Conservation (phyloP, 2,329 filamentous ascomycete species). For the Stemphylium vesicarium region DNA sequence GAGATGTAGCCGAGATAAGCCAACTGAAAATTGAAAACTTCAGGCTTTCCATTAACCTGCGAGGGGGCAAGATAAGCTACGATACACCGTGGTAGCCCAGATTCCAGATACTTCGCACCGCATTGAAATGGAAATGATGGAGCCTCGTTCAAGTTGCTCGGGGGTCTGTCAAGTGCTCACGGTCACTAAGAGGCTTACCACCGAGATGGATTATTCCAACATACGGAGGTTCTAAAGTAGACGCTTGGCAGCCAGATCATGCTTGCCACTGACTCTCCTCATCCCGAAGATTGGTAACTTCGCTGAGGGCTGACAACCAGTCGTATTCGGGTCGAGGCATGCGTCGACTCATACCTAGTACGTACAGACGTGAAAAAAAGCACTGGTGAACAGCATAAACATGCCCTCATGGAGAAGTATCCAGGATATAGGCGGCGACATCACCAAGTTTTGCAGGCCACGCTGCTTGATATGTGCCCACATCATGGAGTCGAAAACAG, state of each 20-base stretch:
- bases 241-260: too few species aligned
- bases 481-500: neutral
- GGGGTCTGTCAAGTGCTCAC: neutral
- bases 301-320: neutral
- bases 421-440: too few species aligned
- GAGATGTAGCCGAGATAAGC: slow-evolving; percentile 2
- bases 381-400: neutral
- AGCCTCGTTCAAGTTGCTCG: neutral
- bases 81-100: neutral
- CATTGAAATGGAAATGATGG: neutral
- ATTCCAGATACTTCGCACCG: neutral
- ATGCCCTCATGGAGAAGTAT: neutral
- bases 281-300: too few species aligned
- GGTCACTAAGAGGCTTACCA: too few species aligned
- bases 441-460: neutral
- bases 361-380: neutral
- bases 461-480: slow-evolving; percentile 1
- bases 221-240: too few species aligned
- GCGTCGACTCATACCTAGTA: too few species aligned
- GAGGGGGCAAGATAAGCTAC: neutral
- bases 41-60: neutral
- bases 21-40: neutral
- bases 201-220: too few species aligned
- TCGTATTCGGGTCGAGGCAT: neutral
- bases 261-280: too few species aligned